These are phyloP conservation scores for Penicillium expansum DNA, from an alignment of 2,329 filamentous ascomycete genomes.

Conservation along the genomic window DNA sequence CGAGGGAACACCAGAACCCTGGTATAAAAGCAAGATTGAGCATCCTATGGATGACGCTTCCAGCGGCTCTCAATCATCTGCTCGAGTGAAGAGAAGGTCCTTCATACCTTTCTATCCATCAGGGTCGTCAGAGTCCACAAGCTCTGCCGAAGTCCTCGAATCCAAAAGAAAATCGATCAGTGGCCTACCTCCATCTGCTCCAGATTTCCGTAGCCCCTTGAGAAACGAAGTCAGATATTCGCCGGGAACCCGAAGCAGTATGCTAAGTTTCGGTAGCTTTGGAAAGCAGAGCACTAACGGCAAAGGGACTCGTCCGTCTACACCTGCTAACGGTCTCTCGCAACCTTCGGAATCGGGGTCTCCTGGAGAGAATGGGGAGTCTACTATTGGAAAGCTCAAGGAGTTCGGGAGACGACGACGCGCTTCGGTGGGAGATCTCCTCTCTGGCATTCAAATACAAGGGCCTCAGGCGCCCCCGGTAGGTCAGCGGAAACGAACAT, in stretches of 20 bases:
- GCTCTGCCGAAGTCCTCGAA: constrained; percentile 19
- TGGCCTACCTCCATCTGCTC: constrained; percentile 17
- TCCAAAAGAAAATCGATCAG: constrained; percentile 23
- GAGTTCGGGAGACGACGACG: constrained; percentile 29
- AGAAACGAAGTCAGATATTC: constrained; percentile 27
- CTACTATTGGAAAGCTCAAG: constrained; percentile 30
- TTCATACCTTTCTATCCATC: constrained; percentile 7
- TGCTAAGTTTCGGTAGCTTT: constrained; percentile 26
- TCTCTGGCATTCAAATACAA: constrained; percentile 20
- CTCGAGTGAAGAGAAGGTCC: background rate
- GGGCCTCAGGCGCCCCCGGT: constrained; percentile 7
- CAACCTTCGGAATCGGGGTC: constrained; percentile 4
- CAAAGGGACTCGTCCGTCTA: constrained; percentile 20
- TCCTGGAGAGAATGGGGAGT: constrained; percentile 16
- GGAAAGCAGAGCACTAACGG: constrained; percentile 18
- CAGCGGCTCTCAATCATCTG: background rate
- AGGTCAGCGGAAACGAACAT: constrained; percentile 16
- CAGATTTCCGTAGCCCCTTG: constrained; percentile 22
- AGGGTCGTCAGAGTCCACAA: background rate
- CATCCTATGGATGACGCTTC: background rate
- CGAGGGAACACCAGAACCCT: background rate
- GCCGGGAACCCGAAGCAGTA: constrained; percentile 24
- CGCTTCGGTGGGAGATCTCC: constrained; percentile 24
- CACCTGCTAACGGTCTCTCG: constrained; percentile 19
- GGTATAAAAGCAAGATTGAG: background rate